These are phyloP conservation scores for Letharia lupina DNA, from an alignment of 495 filamentous ascomycete genomes.

Conservation along the genomic window DNA sequence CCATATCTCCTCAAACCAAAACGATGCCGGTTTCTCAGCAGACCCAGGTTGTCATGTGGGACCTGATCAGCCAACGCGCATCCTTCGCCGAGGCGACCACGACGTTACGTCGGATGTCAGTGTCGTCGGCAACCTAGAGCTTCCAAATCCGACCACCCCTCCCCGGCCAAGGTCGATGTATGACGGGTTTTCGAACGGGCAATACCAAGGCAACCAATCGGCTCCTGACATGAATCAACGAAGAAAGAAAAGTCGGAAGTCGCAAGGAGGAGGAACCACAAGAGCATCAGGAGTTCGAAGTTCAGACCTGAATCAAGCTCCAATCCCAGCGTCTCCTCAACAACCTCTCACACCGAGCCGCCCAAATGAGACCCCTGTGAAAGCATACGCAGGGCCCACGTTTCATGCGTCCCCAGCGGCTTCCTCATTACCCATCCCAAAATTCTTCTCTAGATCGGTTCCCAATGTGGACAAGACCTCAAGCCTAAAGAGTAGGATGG, in stretches of 20 bases:
- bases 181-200: slow-evolving; percentile 18
- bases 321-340: neutral
- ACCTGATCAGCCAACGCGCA: slow-evolving; percentile 24
- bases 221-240: slow-evolving; percentile 13
- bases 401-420: slow-evolving; percentile 95
- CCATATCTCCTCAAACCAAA: slow-evolving; percentile 9
- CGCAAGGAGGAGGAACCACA: slow-evolving; percentile 3
- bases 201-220: slow-evolving; percentile 7
- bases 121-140: slow-evolving; percentile 1
- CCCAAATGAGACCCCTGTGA: slow-evolving; percentile 16
- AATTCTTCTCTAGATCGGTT: slow-evolving; percentile 76
- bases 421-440: slow-evolving; percentile 86
- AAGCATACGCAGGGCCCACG: slow-evolving; percentile 81
- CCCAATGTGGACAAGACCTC: slow-evolving; percentile 47
- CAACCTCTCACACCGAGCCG: slow-evolving; percentile 16
- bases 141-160: slow-evolving; percentile 13
- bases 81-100: slow-evolving; percentile 11
- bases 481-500: slow-evolving; percentile 37
- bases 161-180: slow-evolving; percentile 11
- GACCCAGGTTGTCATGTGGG: slow-evolving; percentile 9
- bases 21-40: slow-evolving; percentile 1
- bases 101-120: neutral
- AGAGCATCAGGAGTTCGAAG: neutral
- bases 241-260: slow-evolving; percentile 2
- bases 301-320: neutral